Base-by-base conservation (phyloP, 176 grass and related monocot genomes). In the Triticum urartu region DNA sequence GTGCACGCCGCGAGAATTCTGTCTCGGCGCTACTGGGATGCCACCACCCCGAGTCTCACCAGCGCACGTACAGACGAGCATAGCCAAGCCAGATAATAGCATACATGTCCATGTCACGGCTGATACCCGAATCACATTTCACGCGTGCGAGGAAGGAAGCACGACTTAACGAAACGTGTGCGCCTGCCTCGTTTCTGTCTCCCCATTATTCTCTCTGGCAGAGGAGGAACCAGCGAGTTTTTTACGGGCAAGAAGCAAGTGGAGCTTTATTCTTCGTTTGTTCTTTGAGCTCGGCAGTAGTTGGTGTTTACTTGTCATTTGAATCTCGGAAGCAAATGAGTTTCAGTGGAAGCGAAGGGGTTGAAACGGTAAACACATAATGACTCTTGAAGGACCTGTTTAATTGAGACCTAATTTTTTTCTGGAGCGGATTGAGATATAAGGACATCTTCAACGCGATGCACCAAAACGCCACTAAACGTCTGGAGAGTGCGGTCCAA, bases 401-500 rank as follows among this genome's bases (percentile, higher is more conserved):
- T 48, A 3, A 43, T 43, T 4, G 3, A 43, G 42, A 11, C 0
- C 42, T 43, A 43, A 43, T 0, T 11, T 43, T 43, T 43, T 43
- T 1, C 0, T 43, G 42, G 42, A 43, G 42, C 10, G 42, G 3
- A 43, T 43, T 43, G 0, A 43, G 42, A 43, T 43, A 0, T 42
- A 42, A 43, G 3, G 43, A 3, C 11, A 12, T 45, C 43, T 45
- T 11, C 43, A 45, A 45, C 3, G 43, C 3, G 0, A 11, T 45
- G 43, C 43, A 45, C 4, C 3, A 45, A 45, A 4, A 45, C 11
- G 11, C 43, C 43, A 11, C 11, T 4, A 45, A 45, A 45, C 42
- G 10, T 11, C 42, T 0, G 2, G 3, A 43, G 10, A 43, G 0
- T 0, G 0, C 42, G 0, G 9, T 43, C 38, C 40, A 11, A 3